Conservation (phyloP, 2,329 filamentous ascomycete species). For the Trichoderma brevicompactum region DNA sequence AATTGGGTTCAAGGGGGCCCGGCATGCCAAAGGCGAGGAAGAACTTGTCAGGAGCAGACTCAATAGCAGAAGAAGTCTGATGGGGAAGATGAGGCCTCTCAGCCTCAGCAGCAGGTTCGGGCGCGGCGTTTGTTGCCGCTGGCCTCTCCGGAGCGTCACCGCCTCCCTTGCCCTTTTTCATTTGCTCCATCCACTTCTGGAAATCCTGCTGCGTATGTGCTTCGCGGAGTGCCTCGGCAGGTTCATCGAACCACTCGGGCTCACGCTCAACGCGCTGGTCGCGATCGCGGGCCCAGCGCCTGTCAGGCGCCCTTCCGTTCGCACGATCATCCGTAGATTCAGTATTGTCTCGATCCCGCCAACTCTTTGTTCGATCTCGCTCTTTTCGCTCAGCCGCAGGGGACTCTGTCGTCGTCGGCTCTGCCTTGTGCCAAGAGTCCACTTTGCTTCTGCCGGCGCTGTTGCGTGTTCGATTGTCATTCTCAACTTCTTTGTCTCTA, state of each 20-base stretch:
- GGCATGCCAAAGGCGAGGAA: conserved; percentile 61
- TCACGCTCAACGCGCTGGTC: conserved; percentile 72
- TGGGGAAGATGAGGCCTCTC: conserved; percentile 64
- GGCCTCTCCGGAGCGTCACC: conserved; percentile 37
- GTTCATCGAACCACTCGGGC: conserved; percentile 87
- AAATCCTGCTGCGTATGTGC: conserved; percentile 88
- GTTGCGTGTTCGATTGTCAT: conserved; percentile 65
- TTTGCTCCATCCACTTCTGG: conserved; percentile 89
- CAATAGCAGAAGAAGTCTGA: conserved; percentile 62
- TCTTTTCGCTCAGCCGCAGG: conserved; percentile 51
- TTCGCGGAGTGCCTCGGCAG: conserved; percentile 69
- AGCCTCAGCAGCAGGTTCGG: conserved; percentile 42
- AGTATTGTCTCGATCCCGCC: conserved; percentile 58
- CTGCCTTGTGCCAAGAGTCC: conserved; percentile 75
- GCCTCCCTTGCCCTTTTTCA: conserved; percentile 69
- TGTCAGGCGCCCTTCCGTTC: conserved; percentile 51
- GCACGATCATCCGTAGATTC: conserved; percentile 61
- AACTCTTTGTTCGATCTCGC: conserved; percentile 63
- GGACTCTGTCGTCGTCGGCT: conserved; percentile 33
- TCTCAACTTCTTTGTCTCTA: conserved; percentile 58
- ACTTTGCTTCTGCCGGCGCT: conserved; percentile 67
- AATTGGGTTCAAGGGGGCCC: conserved; percentile 52
- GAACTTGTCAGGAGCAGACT: conserved; percentile 75
- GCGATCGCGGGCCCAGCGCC: conserved; percentile 62
- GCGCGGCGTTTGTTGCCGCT: conserved; percentile 40